Evolutionary conservation across 2,329 filamentous ascomycete species (phyloP), one percentile per base, ranked within the genome.

Genomic region (Samsoniella hepiali): DNA sequence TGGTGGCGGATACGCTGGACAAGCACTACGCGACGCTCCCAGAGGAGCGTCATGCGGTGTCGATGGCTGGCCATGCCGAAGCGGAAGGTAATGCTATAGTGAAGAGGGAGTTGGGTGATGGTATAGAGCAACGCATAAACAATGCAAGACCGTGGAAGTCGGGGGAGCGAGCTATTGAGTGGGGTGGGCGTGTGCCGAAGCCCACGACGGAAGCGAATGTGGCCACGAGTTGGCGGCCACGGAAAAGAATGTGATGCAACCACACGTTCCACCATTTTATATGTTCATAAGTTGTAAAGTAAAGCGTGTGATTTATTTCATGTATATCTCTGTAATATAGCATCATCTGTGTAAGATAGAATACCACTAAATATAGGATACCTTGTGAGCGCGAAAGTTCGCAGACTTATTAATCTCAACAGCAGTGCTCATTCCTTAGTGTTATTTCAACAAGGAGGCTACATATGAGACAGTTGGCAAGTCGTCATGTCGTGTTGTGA

Each of bases 1-100:
- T 53, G 11, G 49, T 66, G 31, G 65, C 65, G 29, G 40, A 53
- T 1, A 32, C 56, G 45, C 56, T 67, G 53, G 64, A 65, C 32
- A 44, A 40, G 54, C 42, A 42, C 27, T 58, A 27, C 34, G 60
- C 51, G 42, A 49, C 31, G n/a, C 22, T 38, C 22, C 32, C 27
- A 5, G 50, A n/a, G 8, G 22, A 47, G 32, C 17, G 22, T 3
- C 2, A 6, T 3, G 22, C 47, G 22, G 45, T 11, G 15, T 11
- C 32, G 4, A 6, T 38, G n/a, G 32, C 11, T 7, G 5, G 13
- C 1, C 17, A 8, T 36, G 17, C 9, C n/a, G 27, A 13, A 7
- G 15, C 29, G 29, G 17, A 57, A 45, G 40, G 10, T 27, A 15
- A 34, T 7, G 5, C 8, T 7, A n/a, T 8, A 13, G 27, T 4